Evolutionary conservation across 305 asterid species (phyloP), one percentile per base, ranked within the genome.

Genomic region (Fraxinus ornus): DNA sequence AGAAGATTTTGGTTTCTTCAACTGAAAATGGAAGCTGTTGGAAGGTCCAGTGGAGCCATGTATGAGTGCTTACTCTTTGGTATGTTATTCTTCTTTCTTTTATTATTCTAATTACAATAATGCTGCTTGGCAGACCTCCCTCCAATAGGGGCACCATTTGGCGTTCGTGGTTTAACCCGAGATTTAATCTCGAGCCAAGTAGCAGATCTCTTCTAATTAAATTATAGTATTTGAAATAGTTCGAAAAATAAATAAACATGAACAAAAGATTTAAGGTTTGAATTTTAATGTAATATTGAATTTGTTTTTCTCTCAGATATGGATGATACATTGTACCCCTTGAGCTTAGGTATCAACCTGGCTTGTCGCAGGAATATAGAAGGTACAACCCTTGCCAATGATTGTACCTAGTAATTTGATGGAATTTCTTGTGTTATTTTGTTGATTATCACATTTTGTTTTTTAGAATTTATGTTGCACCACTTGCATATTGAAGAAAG

Each of bases 271-370:
- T 36, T 12, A 66, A 9, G 36, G 74, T 36, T 62, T 64, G 5
- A 8, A 10, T 22, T 22, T 64, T 22, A 21, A 64, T 64, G 73
- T 41, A 2, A 68, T 78, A 35, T 44, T 5, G 19, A 66, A 24
- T 33, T 39, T 33, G 57, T 66, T 57, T 3, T 21, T 26, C 60
- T 75, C 49, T 60, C 78, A 93, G 98, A 95, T 84, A 86, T 95
- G 98, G 98, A 95, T 86, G 98, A 95, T 80, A 95, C 98, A 19
- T 78, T 95, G 81, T 95, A 95, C 66, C 98, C 98, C 32, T 57
- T 91, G 89, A 95, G 98, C 83, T 86, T 87, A 80, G 98, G 98
- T 75, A 88, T 95, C 71, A 95, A 95, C 90, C 47, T 87, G 80
- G 95, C 94, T 47, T 95, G 98, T 86, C 93, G 98, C 71, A 89